Evolutionary conservation across 225 moss, liverwort and hornwort species (phyloP).

Genomic region (Climacium dendroides): DNA sequence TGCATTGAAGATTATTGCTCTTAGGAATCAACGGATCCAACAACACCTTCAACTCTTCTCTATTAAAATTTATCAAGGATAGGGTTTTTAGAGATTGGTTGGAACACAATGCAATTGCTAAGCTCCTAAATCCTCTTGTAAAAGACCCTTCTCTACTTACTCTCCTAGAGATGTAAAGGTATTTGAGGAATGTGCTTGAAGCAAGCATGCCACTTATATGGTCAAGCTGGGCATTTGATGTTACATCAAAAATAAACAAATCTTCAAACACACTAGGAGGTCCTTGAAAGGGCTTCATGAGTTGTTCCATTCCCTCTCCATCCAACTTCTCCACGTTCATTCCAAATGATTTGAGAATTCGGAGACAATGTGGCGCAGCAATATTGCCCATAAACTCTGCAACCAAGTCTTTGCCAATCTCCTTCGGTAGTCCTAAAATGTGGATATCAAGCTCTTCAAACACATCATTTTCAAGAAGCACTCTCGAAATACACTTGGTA

Average conservation of each 20-base stretch:
- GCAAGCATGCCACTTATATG: neutral
- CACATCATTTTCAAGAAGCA: neutral
- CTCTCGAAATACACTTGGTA: neutral
- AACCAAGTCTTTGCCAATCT: neutral
- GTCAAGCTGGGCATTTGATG: neutral
- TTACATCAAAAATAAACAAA: no score
- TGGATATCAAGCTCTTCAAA: accelerated
- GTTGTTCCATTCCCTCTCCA: neutral
- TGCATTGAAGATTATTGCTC: no score
- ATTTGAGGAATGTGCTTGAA: neutral
- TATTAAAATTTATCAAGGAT: accelerated
- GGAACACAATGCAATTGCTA: neutral
- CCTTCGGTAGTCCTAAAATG: accelerated
- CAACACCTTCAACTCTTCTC: neutral
- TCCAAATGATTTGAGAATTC: neutral
- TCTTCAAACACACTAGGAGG: accelerated
- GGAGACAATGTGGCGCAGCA: neutral
- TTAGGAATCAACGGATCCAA: no score
- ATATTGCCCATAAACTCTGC: neutral
- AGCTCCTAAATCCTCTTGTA: accelerated
- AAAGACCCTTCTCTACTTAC: accelerated
- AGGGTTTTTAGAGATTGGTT: neutral
- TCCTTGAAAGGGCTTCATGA: neutral
- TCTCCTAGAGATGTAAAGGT: accelerated
- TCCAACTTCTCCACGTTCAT: accelerated